Percentiles rank a stretch among this genome's conserved stretches.
These are phyloP conservation scores for Emydomyces testavorans DNA, from an alignment of 2,329 filamentous ascomycete genomes.

Conservation along the genomic window DNA sequence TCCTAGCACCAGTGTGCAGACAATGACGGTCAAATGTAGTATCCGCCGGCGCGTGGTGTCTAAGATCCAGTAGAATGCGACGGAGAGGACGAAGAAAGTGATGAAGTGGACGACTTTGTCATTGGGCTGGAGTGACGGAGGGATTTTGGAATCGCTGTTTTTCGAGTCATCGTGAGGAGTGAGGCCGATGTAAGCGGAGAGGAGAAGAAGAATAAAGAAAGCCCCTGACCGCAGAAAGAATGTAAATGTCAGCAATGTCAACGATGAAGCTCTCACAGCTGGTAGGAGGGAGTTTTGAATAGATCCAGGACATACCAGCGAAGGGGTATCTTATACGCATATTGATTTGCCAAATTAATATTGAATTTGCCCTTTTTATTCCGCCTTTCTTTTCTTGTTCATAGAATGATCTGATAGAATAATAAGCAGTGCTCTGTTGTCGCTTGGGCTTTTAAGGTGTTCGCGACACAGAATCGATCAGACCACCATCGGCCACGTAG, in stretches of 20 bases:
- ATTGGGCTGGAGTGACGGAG: constrained; percentile 51
- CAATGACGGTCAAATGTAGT: constrained; percentile 67
- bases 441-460: background rate
- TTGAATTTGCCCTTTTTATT: background rate
- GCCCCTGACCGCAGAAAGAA: constrained; percentile 41
- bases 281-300: background rate
- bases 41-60: constrained; percentile 79
- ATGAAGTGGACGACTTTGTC: constrained; percentile 82
- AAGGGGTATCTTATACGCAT: constrained; percentile 87
- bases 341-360: background rate
- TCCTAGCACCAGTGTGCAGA: constrained; percentile 56
- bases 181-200: constrained; percentile 70
- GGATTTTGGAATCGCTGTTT: constrained; percentile 26
- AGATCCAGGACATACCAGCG: constrained; percentile 53
- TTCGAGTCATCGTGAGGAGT: constrained; percentile 37
- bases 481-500: no score
- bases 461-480: no score
- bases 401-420: background rate
- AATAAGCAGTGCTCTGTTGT: background rate
- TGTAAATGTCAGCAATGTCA: background rate
- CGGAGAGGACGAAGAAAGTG: constrained; percentile 80
- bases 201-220: constrained; percentile 56
- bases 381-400: background rate
- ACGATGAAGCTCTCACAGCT: background rate
- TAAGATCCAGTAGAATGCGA: constrained; percentile 88